These are phyloP conservation scores for Coelastrella sp. DNA, from an alignment of 139 green algal genomes.

Conservation along the genomic window DNA sequence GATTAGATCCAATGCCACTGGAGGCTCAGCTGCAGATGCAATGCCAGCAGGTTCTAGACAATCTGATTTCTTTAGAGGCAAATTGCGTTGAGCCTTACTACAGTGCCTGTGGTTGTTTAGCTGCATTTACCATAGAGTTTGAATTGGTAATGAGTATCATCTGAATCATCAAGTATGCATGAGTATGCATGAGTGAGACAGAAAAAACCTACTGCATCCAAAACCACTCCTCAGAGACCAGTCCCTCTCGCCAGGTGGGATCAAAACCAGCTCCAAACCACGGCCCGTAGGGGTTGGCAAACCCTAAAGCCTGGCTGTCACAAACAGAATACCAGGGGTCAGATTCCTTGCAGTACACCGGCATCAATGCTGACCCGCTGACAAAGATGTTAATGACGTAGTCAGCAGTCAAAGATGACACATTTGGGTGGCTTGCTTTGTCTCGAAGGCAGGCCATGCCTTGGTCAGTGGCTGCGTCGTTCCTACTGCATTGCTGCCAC, in stretches of 20 bases:
- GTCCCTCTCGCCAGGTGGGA: not conserved
- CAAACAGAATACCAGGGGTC: not conserved
- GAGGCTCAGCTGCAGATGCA: too few species aligned
- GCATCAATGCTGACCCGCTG: not conserved
- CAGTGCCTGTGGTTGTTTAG: too few species aligned
- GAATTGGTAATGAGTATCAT: too few species aligned
- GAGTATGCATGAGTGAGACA: not conserved
- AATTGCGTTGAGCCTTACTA: too few species aligned
- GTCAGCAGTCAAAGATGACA: not conserved
- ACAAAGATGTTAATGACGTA: slow-evolving; percentile 31
- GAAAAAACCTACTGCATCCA: not conserved
- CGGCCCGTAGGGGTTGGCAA: not conserved
- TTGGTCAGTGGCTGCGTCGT: not conserved
- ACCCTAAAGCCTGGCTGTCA: not conserved
- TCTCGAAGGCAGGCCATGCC: slow-evolving; percentile 11
- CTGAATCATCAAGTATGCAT: not conserved
- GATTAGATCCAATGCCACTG: too few species aligned
- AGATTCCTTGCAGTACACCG: not conserved
- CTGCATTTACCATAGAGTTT: too few species aligned
- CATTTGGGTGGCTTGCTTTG: not conserved
- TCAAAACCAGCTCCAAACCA: not conserved
- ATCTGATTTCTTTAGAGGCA: too few species aligned
- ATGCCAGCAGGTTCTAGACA: too few species aligned
- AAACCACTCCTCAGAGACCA: not conserved
- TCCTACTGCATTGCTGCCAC: slow-evolving; percentile 2